Conservation (phyloP, 257 asterid species). For the Solanum ahanhuiri region DNA sequence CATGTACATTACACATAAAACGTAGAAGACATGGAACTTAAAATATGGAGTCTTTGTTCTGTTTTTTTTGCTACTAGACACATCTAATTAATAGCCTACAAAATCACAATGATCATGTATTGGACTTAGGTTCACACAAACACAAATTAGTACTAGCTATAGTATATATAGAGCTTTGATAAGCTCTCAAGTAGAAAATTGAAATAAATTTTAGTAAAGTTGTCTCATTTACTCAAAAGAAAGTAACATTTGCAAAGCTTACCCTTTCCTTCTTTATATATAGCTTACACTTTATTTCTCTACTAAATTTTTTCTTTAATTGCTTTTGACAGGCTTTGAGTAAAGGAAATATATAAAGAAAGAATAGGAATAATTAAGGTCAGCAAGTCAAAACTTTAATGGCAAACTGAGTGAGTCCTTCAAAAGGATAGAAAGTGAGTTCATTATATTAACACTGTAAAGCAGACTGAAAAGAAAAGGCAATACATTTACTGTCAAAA, state of each 20-base stretch:
- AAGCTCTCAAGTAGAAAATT: not conserved
- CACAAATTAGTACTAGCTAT: not conserved
- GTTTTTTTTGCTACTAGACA: conserved; percentile 12
- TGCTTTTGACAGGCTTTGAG: not conserved
- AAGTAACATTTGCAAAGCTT: not conserved
- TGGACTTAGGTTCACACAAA: not conserved
- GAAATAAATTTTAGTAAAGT: not conserved
- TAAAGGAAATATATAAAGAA: not conserved
- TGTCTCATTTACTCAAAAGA: not conserved
- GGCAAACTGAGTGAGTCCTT: not conserved
- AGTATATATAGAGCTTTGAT: not conserved
- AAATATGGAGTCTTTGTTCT: not conserved
- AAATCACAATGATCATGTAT: not conserved
- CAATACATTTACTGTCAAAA: not conserved
- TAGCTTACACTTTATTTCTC: not conserved
- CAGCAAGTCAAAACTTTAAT: not conserved
- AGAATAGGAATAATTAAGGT: not conserved
- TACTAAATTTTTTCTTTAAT: not conserved
- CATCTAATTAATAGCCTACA: not conserved
- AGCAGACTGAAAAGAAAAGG: not conserved
- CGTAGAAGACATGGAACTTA: not conserved
- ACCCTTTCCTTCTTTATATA: not conserved
- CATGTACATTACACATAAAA: not conserved
- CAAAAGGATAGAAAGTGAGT: not conserved
- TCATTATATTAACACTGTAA: not conserved